Percentiles rank a stretch among this genome's conserved stretches.
Evolutionary conservation across 108 stramenopile genomes (phyloP).

Genomic region (Chaetoceros tenuissimus): DNA sequence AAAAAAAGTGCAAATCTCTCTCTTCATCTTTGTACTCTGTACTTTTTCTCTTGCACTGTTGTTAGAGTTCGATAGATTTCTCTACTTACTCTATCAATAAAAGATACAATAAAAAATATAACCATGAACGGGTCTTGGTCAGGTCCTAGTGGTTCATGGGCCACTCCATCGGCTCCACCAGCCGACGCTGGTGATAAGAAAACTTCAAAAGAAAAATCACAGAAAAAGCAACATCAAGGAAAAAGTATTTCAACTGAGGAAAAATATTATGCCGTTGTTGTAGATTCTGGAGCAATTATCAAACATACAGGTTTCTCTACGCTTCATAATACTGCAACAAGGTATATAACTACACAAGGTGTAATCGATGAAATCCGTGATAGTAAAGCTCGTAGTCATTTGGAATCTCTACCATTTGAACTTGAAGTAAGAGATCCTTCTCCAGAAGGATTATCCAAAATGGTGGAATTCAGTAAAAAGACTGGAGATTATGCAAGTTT

Average conservation of each 20-base stretch:
- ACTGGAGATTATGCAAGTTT: constrained; percentile 91
- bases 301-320: constrained; percentile 38
- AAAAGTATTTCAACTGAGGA: constrained; percentile 1
- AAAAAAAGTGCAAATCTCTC: no score
- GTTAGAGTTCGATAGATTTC: no score
- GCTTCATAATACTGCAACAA: constrained; percentile 33
- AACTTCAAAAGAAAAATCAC: no score
- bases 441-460: constrained; percentile 30
- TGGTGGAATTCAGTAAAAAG: constrained; percentile 76
- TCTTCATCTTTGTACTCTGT: no score
- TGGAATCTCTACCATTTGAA: constrained; percentile 47
- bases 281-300: constrained; percentile 86
- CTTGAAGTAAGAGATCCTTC: constrained; percentile 44
- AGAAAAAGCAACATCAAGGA: background rate
- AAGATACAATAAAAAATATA: no score
- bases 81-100: no score
- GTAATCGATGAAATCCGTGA: constrained; percentile 75
- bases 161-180: no score
- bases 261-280: constrained; percentile 56
- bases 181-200: no score
- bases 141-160: background rate
- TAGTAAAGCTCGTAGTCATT: constrained; percentile 49
- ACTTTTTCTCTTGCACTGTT: no score
- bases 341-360: constrained; percentile 62
- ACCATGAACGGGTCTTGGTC: background rate